Percentiles rank a stretch among this genome's conserved stretches.
phyloP scores from a whole-genome alignment of 805 yeast species.

The Hanseniaspora meyeri region DNA sequence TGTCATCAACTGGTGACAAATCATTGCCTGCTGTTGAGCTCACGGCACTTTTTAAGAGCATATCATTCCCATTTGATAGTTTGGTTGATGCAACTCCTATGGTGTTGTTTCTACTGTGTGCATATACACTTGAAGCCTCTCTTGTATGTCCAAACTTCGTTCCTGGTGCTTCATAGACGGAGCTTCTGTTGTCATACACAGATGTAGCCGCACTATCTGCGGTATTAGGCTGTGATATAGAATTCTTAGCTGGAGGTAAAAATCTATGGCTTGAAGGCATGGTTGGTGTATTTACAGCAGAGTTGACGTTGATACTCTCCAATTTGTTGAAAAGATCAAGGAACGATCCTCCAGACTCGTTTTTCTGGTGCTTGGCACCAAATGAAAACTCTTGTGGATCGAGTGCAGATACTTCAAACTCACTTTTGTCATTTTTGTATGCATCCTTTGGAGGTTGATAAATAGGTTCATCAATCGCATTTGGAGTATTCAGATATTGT shows the following conservation, averaged over 20 bases:
- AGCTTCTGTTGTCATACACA: constrained; percentile 6
- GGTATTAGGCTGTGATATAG: constrained; percentile 7
- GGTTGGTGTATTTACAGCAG: not conserved
- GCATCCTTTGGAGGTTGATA: not conserved
- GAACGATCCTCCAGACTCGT: constrained; percentile 27
- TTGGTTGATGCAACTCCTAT: constrained; percentile 17
- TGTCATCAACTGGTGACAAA: not conserved
- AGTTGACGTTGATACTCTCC: not conserved
- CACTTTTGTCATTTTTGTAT: not conserved
- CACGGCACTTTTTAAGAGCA: not conserved
- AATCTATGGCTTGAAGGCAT: not conserved
- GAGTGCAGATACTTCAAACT: not conserved
- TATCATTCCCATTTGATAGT: not conserved
- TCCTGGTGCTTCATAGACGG: not conserved
- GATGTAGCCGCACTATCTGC: not conserved
- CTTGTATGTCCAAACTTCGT: constrained; percentile 21
- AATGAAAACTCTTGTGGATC: not conserved
- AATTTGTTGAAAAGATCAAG: constrained; percentile 27
- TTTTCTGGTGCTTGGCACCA: constrained; percentile 20
- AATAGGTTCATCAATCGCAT: not conserved
- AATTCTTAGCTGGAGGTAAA: not conserved
- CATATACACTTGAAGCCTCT: constrained; percentile 43
- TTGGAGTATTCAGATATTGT: not conserved
- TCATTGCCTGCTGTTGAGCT: not conserved
- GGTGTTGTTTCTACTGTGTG: constrained; percentile 28